A percentile compares a stretch with the other conserved stretches of the same genome.
These are phyloP conservation scores for Circinella minor DNA, from an alignment of 371 early-diverging fungal genomes.

Conservation along the genomic window DNA sequence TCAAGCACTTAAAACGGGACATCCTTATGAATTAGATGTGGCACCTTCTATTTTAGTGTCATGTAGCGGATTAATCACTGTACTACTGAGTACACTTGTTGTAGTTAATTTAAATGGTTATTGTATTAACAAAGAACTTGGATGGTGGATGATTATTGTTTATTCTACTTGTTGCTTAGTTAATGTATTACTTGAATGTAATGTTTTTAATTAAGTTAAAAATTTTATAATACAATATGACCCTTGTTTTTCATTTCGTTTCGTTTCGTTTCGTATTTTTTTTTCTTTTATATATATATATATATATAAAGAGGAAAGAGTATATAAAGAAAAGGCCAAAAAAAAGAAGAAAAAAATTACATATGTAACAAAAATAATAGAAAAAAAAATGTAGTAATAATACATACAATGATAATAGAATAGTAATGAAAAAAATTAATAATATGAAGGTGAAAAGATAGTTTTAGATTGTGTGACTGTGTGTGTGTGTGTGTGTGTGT, in stretches of 20 bases:
- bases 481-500: neutral
- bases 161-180: slow-evolving; percentile 54
- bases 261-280: too few species aligned
- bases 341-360: too few species aligned
- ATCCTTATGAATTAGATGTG: slow-evolving; percentile 49
- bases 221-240: neutral
- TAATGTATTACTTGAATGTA: slow-evolving; percentile 56
- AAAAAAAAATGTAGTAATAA: too few species aligned
- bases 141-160: slow-evolving; percentile 59
- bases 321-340: too few species aligned
- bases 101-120: slow-evolving; percentile 59
- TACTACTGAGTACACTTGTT: slow-evolving; percentile 53
- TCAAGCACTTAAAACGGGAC: slow-evolving; percentile 48
- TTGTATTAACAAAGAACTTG: slow-evolving; percentile 48
- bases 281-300: too few species aligned
- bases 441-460: neutral
- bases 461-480: neutral
- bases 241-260: too few species aligned
- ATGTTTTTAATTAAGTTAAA: slow-evolving; percentile 15
- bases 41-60: slow-evolving; percentile 65
- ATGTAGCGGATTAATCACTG: slow-evolving; percentile 51
- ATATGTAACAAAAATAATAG: too few species aligned
- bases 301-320: too few species aligned
- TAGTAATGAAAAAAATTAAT: neutral
- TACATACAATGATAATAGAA: too few species aligned